Conservation (phyloP, 2,329 filamentous ascomycete species). For the Colletotrichum spinosum region DNA sequence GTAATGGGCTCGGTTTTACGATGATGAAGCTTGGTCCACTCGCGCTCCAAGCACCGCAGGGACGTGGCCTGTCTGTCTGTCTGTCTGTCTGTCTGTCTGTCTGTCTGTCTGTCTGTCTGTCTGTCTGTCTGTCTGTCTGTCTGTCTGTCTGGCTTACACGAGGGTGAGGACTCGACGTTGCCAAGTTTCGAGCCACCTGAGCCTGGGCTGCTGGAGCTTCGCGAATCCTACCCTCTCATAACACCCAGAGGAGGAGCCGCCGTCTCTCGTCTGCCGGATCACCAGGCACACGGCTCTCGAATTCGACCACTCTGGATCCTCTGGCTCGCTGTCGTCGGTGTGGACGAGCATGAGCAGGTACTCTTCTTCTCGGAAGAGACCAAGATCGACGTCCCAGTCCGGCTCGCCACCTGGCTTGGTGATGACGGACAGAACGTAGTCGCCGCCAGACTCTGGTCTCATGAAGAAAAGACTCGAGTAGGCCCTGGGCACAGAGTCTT, state of each 20-base stretch:
- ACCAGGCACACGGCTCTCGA: neutral
- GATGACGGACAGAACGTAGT: neutral
- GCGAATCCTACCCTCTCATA: neutral
- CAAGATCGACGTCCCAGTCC: neutral
- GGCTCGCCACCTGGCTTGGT: neutral
- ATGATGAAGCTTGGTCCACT: too few relatives aligned
- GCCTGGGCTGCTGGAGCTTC: neutral
- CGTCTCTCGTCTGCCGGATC: neutral
- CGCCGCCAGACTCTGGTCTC: neutral
- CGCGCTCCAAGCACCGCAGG: too few relatives aligned
- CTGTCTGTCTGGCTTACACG: neutral
- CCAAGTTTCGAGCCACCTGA: conserved; percentile 9
- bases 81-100: neutral
- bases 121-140: neutral
- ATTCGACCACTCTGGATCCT: neutral
- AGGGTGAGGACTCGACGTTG: neutral
- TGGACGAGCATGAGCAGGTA: neutral
- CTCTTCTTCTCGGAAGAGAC: neutral
- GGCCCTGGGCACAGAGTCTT: neutral
- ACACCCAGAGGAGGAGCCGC: fast-evolving
- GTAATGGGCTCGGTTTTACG: too few relatives aligned
- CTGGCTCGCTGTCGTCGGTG: neutral
- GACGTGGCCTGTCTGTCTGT: too few relatives aligned
- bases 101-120: neutral
- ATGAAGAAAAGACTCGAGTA: neutral